Evolutionary conservation across 2,329 filamentous ascomycete species (phyloP).

Genomic region (Pestalotiopsis fici): DNA sequence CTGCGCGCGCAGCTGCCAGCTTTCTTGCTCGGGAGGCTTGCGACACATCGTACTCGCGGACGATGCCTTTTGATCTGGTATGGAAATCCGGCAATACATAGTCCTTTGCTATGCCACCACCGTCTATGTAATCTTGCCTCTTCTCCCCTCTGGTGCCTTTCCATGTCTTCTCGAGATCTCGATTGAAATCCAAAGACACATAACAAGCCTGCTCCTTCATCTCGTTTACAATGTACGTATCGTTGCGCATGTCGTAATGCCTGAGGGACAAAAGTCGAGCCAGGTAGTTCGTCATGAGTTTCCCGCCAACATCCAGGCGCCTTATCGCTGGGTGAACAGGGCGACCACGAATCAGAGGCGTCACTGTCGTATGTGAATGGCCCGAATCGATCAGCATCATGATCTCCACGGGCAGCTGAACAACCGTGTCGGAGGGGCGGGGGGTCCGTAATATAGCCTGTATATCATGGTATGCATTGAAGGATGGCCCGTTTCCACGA

Average conservation of each 20-base stretch:
- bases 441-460: slow-evolving; percentile 68
- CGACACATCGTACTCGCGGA: slow-evolving; percentile 76
- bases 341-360: slow-evolving; percentile 78
- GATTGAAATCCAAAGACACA: slow-evolving; percentile 74
- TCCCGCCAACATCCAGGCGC: slow-evolving; percentile 87
- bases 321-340: slow-evolving; percentile 81
- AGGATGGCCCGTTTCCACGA: slow-evolving; percentile 68
- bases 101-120: slow-evolving; percentile 74
- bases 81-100: slow-evolving; percentile 88
- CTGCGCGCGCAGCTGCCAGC: slow-evolving; percentile 39
- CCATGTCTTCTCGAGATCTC: slow-evolving; percentile 82
- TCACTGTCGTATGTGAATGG: slow-evolving; percentile 90
- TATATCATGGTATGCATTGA: slow-evolving; percentile 83
- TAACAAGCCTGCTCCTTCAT: slow-evolving; percentile 92
- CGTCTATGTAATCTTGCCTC: slow-evolving; percentile 48
- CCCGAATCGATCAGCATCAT: slow-evolving; percentile 89
- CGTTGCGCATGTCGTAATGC: slow-evolving; percentile 94
- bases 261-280: slow-evolving; percentile 87
- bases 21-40: slow-evolving; percentile 55
- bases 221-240: slow-evolving; percentile 90
- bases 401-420: slow-evolving; percentile 68
- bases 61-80: slow-evolving; percentile 60
- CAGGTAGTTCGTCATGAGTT: slow-evolving; percentile 89
- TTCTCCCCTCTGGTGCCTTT: slow-evolving; percentile 69
- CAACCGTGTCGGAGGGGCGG: slow-evolving; percentile 41